phyloP scores from a whole-genome alignment of 768 basidiomycete species.

The Tricholoma hemisulphureum region DNA sequence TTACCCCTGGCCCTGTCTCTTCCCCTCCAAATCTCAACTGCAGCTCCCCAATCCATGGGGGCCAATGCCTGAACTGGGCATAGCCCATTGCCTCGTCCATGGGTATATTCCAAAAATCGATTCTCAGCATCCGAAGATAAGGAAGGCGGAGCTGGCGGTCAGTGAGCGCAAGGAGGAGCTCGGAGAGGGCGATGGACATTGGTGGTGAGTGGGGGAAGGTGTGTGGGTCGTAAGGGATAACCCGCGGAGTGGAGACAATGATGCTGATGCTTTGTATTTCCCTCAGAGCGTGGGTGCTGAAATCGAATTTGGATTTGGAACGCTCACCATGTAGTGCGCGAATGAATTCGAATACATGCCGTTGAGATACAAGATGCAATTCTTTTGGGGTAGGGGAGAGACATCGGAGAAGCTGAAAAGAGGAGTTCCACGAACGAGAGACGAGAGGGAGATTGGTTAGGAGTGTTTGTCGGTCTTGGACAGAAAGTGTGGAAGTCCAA shows the following conservation, averaged over 20 bases:
- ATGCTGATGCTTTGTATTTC: background rate
- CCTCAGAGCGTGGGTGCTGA: background rate
- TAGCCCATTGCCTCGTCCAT: background rate
- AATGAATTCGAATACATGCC: background rate
- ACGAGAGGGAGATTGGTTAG: background rate
- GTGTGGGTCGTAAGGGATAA: background rate
- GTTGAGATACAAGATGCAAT: background rate
- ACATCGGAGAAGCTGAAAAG: background rate
- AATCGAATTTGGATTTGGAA: background rate
- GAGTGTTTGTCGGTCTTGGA: background rate
- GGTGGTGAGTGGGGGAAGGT: background rate
- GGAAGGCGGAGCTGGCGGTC: background rate
- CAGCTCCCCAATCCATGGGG: background rate
- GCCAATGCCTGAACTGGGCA: background rate
- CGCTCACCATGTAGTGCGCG: background rate
- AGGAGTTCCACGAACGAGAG: background rate
- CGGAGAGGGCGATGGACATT: background rate
- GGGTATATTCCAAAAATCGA: background rate
- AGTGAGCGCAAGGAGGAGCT: background rate
- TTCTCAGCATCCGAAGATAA: background rate
- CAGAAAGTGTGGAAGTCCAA: background rate
- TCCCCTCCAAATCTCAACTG: background rate
- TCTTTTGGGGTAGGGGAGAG: background rate
- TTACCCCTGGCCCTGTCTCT: no score
- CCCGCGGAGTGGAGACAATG: background rate